phyloP scores from a whole-genome alignment of 768 basidiomycete species.

The Tulasnella sp. region DNA sequence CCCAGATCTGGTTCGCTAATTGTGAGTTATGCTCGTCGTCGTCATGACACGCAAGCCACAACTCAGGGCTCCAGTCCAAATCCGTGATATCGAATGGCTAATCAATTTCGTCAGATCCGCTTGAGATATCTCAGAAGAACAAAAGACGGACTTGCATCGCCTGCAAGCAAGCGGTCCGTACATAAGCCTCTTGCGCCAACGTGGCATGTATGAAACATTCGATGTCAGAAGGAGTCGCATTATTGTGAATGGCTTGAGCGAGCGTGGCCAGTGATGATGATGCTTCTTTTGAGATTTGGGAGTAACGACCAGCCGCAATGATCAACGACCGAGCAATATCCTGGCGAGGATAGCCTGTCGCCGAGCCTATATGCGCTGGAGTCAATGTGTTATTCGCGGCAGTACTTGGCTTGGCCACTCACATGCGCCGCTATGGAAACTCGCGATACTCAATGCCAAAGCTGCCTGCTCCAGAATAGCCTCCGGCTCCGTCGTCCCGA shows the following conservation, averaged over 20 bases:
- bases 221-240: constrained; percentile 52
- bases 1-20: constrained; percentile 76
- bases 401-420: constrained; percentile 23
- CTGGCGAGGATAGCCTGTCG: constrained; percentile 61
- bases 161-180: constrained; percentile 81
- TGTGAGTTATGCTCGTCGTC: constrained; percentile 79
- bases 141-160: constrained; percentile 56
- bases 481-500: constrained; percentile 48
- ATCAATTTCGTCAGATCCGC: neutral
- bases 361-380: constrained; percentile 40
- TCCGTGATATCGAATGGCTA: constrained; percentile 94
- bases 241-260: constrained; percentile 63
- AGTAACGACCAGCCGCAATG: constrained; percentile 61
- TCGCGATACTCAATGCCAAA: constrained; percentile 52
- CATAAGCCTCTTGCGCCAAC: constrained; percentile 76
- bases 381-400: neutral
- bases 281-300: constrained; percentile 72
- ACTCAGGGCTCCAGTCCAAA: constrained; percentile 78
- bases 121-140: neutral
- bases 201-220: constrained; percentile 58
- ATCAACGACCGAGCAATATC: constrained; percentile 58
- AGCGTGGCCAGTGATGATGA: constrained; percentile 70
- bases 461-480: constrained; percentile 73
- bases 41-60: constrained; percentile 86
- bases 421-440: constrained; percentile 52